Base-by-base conservation (phyloP, 2,329 filamentous ascomycete genomes). In the Pezicula neosporulosa region DNA sequence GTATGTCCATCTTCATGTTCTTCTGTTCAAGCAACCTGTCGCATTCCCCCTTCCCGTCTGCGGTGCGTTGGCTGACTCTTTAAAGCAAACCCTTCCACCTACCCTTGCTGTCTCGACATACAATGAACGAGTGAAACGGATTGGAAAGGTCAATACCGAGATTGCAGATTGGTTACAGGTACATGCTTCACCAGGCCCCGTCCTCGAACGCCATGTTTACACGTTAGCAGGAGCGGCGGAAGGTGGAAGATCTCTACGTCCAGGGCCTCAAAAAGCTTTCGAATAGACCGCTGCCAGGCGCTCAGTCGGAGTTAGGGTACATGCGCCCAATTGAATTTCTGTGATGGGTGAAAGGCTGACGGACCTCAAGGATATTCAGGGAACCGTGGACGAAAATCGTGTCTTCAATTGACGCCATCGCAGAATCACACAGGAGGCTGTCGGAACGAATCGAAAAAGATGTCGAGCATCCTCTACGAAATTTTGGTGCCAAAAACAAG, bases 81-180 rank as follows among this genome's bases (percentile, higher is more conserved):
- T 50, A 49, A 62, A 97, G 93, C 85, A 86, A 60, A 82, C 83
- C 64, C 80, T 99, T 63, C 84, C 89, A 70, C 93, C 94, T 24
- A 74, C 74, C 60, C 90, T 94, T 74, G 92, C 94, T 54, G 89
- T 91, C 37, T 80, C 82, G 49, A 81, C 90, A 53, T 81, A 97
- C 63, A 88, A 86, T 70, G 92, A 97, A 62, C 89, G 94, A 65
- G 82, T 97, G 62, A 89, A 88, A 71, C 83, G 90, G 71, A 93
- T 97, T 67, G 82, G 81, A 63, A 90, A 86, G 70, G 75, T 96
- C 73, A 97, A 99, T 71, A 73, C 77, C 61, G 90, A 97, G 68
- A 90, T 99, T 65, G 93, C 93, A 69, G 93, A 97, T 73, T 99
- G 93, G 90, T 81, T 99, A 56, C 88, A 93, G 86, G 92, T 96